Conservation (phyloP, 129 eudicot species). For the Smallanthus sonchifolius region DNA sequence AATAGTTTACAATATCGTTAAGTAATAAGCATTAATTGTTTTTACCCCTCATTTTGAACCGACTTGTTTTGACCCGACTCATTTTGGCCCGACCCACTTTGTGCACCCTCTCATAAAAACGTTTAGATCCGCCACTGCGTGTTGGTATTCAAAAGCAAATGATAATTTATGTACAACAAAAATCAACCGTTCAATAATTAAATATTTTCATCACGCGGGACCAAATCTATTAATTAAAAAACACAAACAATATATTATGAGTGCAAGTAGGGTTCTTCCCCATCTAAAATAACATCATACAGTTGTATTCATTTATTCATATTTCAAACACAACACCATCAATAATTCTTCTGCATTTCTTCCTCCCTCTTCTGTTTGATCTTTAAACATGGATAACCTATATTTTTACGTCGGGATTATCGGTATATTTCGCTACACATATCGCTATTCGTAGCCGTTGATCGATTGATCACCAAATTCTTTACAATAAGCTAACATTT, state of each 20-base stretch:
- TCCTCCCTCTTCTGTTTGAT: neutral
- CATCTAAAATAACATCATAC: neutral
- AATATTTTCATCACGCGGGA: neutral
- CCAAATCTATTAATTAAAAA: neutral
- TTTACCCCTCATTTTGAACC: too few relatives aligned
- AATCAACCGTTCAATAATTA: neutral
- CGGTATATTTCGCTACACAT: constrained; percentile 20
- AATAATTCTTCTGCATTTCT: neutral
- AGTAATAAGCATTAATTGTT: too few relatives aligned
- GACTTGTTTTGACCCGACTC: too few relatives aligned
- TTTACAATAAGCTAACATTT: neutral
- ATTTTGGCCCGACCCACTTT: too few relatives aligned
- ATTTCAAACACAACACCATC: neutral
- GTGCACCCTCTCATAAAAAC: too few relatives aligned
- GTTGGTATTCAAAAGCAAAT: neutral
- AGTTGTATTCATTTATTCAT: neutral
- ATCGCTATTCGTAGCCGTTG: neutral
- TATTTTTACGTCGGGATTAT: constrained; percentile 45
- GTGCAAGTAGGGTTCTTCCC: constrained; percentile 10
- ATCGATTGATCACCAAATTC: neutral
- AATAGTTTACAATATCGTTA: too few relatives aligned
- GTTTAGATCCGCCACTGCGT: too few relatives aligned
- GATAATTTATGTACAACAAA: neutral
- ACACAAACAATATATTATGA: neutral
- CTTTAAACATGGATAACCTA: constrained; percentile 32